A percentile compares a stretch with the other conserved stretches of the same genome.
phyloP scores from a whole-genome alignment of 2,329 filamentous ascomycete species.

The Knufia fluminis region DNA sequence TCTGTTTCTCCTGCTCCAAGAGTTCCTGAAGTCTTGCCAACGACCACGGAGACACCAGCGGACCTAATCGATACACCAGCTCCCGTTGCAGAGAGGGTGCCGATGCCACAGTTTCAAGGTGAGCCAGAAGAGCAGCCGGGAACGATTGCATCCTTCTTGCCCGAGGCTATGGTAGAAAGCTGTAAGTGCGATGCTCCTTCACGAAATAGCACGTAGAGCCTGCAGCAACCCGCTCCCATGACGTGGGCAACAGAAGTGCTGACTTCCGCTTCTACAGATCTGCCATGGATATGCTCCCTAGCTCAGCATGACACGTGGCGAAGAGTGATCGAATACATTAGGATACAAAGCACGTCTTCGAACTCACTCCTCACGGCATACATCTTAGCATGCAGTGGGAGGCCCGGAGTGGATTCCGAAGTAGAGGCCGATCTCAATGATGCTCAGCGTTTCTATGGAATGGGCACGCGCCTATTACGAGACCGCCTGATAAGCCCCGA shows the following conservation, averaged over 20 bases:
- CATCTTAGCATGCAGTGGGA: neutral
- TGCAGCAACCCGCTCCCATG: too few relatives aligned
- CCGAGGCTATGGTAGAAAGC: neutral
- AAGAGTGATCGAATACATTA: neutral
- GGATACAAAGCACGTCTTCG: neutral
- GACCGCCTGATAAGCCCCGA: constrained; percentile 15
- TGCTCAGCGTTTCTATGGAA: constrained; percentile 15
- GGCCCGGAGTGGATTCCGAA: neutral
- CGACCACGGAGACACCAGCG: neutral
- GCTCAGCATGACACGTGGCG: neutral
- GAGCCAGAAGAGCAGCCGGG: neutral
- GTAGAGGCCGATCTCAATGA: constrained; percentile 12
- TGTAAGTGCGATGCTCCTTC: neutral
- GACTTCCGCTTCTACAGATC: neutral
- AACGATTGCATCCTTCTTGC: neutral
- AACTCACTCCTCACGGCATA: neutral
- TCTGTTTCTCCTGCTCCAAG: constrained; percentile 1
- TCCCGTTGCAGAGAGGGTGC: neutral
- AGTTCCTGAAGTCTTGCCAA: neutral
- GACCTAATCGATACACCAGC: neutral
- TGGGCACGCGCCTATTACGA: constrained; percentile 19
- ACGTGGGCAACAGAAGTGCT: neutral
- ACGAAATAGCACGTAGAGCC: too few relatives aligned
- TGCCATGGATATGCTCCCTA: neutral
- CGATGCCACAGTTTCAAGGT: neutral